Evolutionary conservation across 1,284 basidiomycete species (phyloP).

Genomic region (Gomphus sp.): DNA sequence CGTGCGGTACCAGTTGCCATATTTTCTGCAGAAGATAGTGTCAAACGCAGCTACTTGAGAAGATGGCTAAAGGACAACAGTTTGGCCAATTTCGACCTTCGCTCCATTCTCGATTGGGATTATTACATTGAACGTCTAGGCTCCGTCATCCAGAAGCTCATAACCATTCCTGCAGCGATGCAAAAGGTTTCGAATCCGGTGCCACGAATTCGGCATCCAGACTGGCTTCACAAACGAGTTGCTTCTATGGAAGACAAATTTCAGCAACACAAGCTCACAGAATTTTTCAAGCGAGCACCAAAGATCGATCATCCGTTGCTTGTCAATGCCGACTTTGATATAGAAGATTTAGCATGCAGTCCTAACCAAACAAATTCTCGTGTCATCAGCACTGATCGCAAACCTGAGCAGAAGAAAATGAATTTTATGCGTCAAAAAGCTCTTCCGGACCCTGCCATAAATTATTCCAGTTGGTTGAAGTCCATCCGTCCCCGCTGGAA

Average conservation of each 20-base stretch:
- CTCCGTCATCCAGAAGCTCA: constrained; percentile 97
- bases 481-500: constrained; percentile 81
- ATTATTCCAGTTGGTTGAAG: constrained; percentile 78
- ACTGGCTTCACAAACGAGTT: constrained; percentile 93
- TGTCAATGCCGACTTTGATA: constrained; percentile 35
- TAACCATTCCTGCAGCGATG: constrained; percentile 98
- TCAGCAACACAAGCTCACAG: constrained; percentile 95
- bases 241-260: constrained; percentile 91
- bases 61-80: constrained; percentile 96
- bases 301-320: constrained; percentile 15
- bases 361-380: constrained; percentile 31
- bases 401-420: background rate
- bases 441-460: constrained; percentile 19
- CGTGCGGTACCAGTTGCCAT: constrained; percentile 98
- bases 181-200: constrained; percentile 97
- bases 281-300: constrained; percentile 74
- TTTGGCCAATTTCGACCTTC: constrained; percentile 83
- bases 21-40: constrained; percentile 88
- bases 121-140: constrained; percentile 99
- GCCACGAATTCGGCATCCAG: constrained; percentile 91
- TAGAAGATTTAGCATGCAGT: constrained; percentile 59
- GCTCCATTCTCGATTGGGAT: constrained; percentile 94
- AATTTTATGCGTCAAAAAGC: constrained; percentile 45
- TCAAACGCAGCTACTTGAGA: constrained; percentile 87
- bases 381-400: background rate